Conservation (phyloP, 768 basidiomycete species). For the Auriculariales sp. region DNA sequence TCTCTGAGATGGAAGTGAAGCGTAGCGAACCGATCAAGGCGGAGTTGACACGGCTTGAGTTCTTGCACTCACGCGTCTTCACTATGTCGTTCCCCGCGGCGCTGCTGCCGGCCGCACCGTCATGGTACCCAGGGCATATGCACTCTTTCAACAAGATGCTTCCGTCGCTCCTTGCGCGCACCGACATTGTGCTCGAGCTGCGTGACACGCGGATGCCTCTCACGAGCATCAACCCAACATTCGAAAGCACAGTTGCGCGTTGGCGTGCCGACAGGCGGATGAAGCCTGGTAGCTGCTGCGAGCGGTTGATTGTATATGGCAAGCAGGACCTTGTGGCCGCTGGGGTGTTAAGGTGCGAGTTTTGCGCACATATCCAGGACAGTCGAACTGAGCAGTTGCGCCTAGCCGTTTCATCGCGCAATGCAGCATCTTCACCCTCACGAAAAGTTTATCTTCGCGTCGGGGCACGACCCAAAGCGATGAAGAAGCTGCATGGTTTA, state of each 20-base stretch:
- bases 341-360: conserved; percentile 82
- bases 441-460: conserved; percentile 55
- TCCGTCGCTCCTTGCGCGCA: conserved; percentile 61
- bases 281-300: conserved; percentile 29
- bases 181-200: conserved; percentile 87
- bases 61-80: no score
- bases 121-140: conserved; percentile 98
- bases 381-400: no score
- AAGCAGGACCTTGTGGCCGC: conserved; percentile 81
- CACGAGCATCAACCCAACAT: conserved; percentile 80
- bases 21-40: no score
- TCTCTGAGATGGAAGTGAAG: no score
- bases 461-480: conserved; percentile 42
- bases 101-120: conserved; percentile 52
- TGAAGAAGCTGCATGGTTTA: conserved; percentile 45
- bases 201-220: conserved; percentile 86
- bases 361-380: conserved; percentile 4
- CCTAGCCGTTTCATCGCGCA: conserved; percentile 60
- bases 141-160: conserved; percentile 67
- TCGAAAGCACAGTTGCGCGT: conserved; percentile 40
- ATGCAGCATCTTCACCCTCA: conserved; percentile 60
- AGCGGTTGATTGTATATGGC: conserved; percentile 82
- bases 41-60: no score
- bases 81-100: not conserved
- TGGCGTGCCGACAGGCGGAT: conserved; percentile 6